A percentile compares a stretch with the other conserved stretches of the same genome.
Evolutionary conservation across 75 land plant genomes (phyloP).

Genomic region (Cunninghamia lanceolata): DNA sequence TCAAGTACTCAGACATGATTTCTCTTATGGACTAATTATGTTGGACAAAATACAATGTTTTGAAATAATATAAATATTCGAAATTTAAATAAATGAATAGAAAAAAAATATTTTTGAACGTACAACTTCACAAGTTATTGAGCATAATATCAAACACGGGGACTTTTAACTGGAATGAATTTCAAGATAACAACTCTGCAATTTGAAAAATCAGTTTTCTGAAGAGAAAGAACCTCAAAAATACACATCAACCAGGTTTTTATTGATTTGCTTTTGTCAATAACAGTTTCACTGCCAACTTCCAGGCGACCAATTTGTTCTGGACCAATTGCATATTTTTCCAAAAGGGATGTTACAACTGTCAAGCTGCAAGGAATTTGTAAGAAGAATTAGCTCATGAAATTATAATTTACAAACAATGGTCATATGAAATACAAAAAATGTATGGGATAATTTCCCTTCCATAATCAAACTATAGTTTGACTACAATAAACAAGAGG

Average conservation of each 20-base stretch:
- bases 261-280: slow-evolving; percentile 99
- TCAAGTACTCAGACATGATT: neutral
- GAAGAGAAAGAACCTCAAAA: slow-evolving; percentile 68
- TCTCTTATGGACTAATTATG: neutral
- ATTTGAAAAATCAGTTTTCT: neutral
- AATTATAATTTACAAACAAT: neutral
- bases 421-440: neutral
- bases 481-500: neutral
- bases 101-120: neutral
- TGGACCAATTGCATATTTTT: slow-evolving; percentile 80
- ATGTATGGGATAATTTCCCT: neutral
- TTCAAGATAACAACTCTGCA: neutral
- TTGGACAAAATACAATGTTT: neutral
- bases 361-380: slow-evolving; percentile 68
- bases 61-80: neutral
- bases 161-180: neutral
- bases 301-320: slow-evolving; percentile 88
- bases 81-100: neutral
- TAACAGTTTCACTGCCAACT: slow-evolving; percentile 98
- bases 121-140: neutral
- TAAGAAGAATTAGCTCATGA: neutral
- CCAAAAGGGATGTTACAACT: slow-evolving; percentile 76
- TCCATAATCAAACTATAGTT: neutral
- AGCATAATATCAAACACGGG: neutral
- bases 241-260: slow-evolving; percentile 93